These are phyloP conservation scores for Leptomonas pyrrhocoris DNA, from an alignment of 208 protist species.

Conservation along the genomic window DNA sequence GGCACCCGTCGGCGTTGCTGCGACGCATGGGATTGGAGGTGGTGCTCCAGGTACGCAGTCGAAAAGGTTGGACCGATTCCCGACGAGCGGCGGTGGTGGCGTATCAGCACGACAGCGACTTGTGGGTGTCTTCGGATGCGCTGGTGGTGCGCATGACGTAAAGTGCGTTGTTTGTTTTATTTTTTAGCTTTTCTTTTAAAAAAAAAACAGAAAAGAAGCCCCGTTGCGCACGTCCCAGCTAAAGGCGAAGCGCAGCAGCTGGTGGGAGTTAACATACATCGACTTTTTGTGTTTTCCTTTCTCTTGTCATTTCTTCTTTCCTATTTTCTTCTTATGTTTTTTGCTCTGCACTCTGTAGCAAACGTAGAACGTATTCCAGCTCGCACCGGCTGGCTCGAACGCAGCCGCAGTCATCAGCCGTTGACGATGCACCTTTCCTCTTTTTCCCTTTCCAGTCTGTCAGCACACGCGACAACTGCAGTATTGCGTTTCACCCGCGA, in stretches of 20 bases:
- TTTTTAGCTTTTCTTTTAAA: neutral
- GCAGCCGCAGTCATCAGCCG: no score
- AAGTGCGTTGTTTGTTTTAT: neutral
- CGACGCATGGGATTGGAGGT: constrained; percentile 29
- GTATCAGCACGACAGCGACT: constrained; percentile 22
- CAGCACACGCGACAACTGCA: no score
- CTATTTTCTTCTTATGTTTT: neutral
- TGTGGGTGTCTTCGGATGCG: constrained; percentile 34
- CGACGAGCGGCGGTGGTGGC: neutral
- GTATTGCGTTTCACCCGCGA: no score
- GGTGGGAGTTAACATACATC: no score
- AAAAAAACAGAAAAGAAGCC: no score
- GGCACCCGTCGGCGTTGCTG: constrained; percentile 11
- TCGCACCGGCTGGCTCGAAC: no score
- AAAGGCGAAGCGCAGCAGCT: no score
- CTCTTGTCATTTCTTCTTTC: neutral
- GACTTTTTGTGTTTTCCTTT: neutral
- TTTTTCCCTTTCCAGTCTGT: no score
- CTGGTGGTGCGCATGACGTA: constrained; percentile 4
- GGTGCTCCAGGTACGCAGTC: neutral
- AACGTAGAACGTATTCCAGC: neutral
- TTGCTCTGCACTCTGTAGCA: neutral
- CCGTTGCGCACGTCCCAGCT: no score
- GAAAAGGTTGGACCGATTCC: constrained; percentile 18
- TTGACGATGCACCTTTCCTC: no score